A percentile compares a stretch with the other conserved stretches of the same genome.
phyloP scores from a whole-genome alignment of 345 rosid species.

The Gossypium herbaceum region DNA sequence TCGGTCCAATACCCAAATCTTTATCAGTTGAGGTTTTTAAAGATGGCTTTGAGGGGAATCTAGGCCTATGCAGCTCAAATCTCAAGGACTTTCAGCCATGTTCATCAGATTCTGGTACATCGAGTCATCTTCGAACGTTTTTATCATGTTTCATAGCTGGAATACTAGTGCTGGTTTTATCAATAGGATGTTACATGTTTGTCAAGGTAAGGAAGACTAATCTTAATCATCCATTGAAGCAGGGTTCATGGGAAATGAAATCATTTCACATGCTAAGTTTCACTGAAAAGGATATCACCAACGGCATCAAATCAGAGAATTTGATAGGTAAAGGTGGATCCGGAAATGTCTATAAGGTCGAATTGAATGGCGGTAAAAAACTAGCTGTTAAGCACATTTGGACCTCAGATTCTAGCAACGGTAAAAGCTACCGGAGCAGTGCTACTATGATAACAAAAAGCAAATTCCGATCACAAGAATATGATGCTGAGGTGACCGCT shows the following conservation, averaged over 20 bases:
- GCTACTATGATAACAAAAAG: constrained; percentile 38
- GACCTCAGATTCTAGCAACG: constrained; percentile 27
- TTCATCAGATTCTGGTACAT: constrained; percentile 22
- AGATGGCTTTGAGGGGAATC: constrained; percentile 56
- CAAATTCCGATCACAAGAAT: constrained; percentile 37
- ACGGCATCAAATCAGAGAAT: constrained; percentile 58
- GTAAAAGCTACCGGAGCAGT: constrained; percentile 36
- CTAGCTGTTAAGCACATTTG: constrained; percentile 80
- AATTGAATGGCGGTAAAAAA: constrained; percentile 44
- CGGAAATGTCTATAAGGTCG: constrained; percentile 73
- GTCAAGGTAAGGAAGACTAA: constrained; percentile 30
- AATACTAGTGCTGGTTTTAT: constrained; percentile 30
- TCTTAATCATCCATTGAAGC: constrained; percentile 31
- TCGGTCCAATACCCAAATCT: constrained; percentile 54
- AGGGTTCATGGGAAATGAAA: constrained; percentile 55
- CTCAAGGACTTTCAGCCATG: constrained; percentile 40
- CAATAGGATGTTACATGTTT: constrained; percentile 28
- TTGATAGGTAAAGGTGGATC: constrained; percentile 78
- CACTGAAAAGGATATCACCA: constrained; percentile 55
- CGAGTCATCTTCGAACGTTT: constrained; percentile 25
- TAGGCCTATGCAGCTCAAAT: background rate
- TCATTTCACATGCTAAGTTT: constrained; percentile 52
- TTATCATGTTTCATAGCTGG: constrained; percentile 41
- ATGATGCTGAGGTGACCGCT: constrained; percentile 61
- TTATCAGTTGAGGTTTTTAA: constrained; percentile 35